Base-by-base conservation (phyloP, 2,329 filamentous ascomycete species). In the Fusarium sp. region DNA sequence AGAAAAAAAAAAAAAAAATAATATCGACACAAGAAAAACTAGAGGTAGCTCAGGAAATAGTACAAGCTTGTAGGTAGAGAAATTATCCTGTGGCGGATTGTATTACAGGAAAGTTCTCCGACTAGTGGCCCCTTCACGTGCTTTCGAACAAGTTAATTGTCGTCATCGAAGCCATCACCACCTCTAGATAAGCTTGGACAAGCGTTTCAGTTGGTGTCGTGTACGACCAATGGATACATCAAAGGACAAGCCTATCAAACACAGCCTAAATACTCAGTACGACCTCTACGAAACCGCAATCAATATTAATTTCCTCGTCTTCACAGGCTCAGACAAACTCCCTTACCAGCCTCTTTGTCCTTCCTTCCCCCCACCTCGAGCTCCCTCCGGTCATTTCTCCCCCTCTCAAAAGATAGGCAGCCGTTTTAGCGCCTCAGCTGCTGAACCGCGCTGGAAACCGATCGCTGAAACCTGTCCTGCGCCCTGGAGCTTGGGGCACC, bases 161-260 rank as follows among this genome's bases (percentile, higher is more conserved):
- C 75, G 75, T 77, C 75, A 77, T 77, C 71, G 75, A 73, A 70
- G 72, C 70, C 48, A 72, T 76, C 70, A 54, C 67, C 68, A 72
- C 57, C 39, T 57, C 13, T 22, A 26, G 57, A 61, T 51, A 39
- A 42, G 42, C 62, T 36, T 54, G 60, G 33, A 59, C 28, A 33
- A 15, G 38, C 28, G 47, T 61, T 62, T 64, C 55, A 72, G 41
- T 22, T 59, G 41, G 65, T 56, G 63, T 68, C 66, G 61, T 56
- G 64, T 65, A 38, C 44, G 28, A 30, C 30, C 42, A 64, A 26
- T 53, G 39, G 50, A 35, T 28, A 28, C 16, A 31, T 20, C 31
- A 57, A 56, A 47, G 42, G 26, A 28, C 18, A 13, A 64, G 33
- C 9, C 3, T 14, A n/a, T 5, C n/a, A 45, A 22, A 50, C 44